A percentile compares a stretch with the other conserved stretches of the same genome.
Evolutionary conservation across 2,329 filamentous ascomycete genomes (phyloP).

Genomic region (Graphiopsis chlorocephala): DNA sequence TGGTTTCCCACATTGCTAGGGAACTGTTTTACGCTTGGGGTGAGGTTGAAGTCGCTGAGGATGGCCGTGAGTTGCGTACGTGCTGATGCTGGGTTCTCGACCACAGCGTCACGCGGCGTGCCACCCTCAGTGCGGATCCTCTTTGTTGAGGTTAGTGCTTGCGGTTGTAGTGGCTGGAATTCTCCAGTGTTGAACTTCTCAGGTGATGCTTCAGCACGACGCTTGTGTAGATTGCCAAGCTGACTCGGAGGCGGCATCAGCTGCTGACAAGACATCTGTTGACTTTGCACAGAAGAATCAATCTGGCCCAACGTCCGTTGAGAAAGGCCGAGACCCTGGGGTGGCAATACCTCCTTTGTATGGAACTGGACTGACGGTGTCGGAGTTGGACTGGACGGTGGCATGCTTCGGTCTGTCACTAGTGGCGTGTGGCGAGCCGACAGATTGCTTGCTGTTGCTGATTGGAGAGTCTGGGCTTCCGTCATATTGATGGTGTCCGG

Average conservation of each 20-base stretch:
- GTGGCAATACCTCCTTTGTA: background rate
- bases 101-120: background rate
- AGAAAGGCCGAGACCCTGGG: slow-evolving; percentile 10
- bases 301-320: slow-evolving; percentile 5
- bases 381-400: background rate
- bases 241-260: background rate
- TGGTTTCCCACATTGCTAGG: background rate
- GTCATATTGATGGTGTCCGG: background rate
- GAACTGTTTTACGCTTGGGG: background rate
- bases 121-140: background rate
- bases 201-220: slow-evolving; percentile 26
- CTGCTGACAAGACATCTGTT: background rate
- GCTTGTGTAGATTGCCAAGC: slow-evolving; percentile 25
- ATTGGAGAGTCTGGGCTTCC: background rate
- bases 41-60: slow-evolving; percentile 9
- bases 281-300: background rate
- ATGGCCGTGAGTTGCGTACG: slow-evolving; percentile 1
- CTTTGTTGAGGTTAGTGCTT: background rate
- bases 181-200: slow-evolving; percentile 28
- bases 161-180: slow-evolving; percentile 23
- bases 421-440: background rate
- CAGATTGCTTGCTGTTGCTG: background rate
- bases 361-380: background rate
- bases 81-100: background rate
- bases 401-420: slow-evolving; percentile 1